Conservation (phyloP, 768 basidiomycete species). For the Kwoniella pini region DNA sequence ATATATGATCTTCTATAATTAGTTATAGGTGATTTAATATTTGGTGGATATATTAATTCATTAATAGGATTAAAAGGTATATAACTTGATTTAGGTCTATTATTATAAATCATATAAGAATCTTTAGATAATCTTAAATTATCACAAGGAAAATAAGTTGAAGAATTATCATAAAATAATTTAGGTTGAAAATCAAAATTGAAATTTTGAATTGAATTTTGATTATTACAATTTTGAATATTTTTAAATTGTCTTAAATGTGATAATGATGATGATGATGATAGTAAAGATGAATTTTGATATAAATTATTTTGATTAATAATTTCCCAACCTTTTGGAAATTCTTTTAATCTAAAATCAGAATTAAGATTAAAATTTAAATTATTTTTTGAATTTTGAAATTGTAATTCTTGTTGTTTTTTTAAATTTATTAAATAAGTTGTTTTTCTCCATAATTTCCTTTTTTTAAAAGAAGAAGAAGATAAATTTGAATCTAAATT, state of each 20-base stretch:
- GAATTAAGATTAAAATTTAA: too few species aligned
- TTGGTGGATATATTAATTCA: neutral
- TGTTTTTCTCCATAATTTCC: conserved; percentile 10
- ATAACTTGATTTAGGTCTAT: neutral
- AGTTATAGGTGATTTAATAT: neutral
- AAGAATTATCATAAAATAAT: too few species aligned
- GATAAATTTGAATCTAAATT: too few species aligned
- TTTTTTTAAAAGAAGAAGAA: neutral
- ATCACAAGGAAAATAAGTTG: too few species aligned
- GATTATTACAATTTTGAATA: too few species aligned
- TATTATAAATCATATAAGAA: neutral
- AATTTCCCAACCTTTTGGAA: neutral
- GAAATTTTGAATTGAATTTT: too few species aligned
- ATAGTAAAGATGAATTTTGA: too few species aligned
- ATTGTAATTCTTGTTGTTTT: neutral
- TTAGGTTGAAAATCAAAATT: too few species aligned
- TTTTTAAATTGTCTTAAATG: too few species aligned
- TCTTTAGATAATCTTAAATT: neutral
- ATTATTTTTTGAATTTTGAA: neutral
- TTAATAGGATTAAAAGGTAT: neutral
- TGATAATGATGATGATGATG: too few species aligned
- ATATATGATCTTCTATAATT: conserved; percentile 1
- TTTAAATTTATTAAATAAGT: conserved; percentile 14
- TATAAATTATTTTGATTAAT: neutral
- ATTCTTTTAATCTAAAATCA: neutral